Base-by-base conservation (phyloP, 1,139 yeast species). In the Lizanozyma gosingica region DNA sequence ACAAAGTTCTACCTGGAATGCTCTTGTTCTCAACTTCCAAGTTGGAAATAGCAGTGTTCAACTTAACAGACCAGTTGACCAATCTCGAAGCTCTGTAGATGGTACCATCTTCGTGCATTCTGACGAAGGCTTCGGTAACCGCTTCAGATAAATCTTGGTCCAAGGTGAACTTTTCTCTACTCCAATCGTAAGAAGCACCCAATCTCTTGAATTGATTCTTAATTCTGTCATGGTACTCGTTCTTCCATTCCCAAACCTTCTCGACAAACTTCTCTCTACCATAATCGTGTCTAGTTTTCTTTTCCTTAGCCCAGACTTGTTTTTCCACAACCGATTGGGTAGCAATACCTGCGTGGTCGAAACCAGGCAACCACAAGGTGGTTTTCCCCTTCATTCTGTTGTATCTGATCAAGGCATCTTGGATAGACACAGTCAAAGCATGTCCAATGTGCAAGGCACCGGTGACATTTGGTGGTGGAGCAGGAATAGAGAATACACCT, bases 391-490 rank as follows among this genome's bases (percentile, higher is more conserved):
- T 83, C 98, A 92, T 92, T 72, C 98, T 83, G 72, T 94, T 80
- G 73, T 78, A 92, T 66, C 99, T 80, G 49, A 88, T 80, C 59
- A 92, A 76, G 34, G 97, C 66, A 63, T 92, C 99, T 69, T 92
- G 99, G 57, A 92, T 84, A 37, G 97, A 73, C 47, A 90, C 87
- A 16, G 98, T 94, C 60, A 92, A 76, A 27, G 97, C 98, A 63
- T 94, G 98, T 54, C 99, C 99, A 62, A 92, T 94, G 63, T 92
- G 99, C 53, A 92, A 76, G 40, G 97, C 97, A 68, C 99, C 98
- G 37, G 99, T 92, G 50, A 94, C 95, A 59, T 92, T 92, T 57
- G 98, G 98, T 47, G 99, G 99, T 38, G 98, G 98, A 17, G 96
- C 94, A 35, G 98, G 97, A 54, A 92, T 86, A 47, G 85, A 76